These are phyloP conservation scores for Microsporum audouinii DNA, from an alignment of 2,329 filamentous ascomycete species.

Conservation along the genomic window DNA sequence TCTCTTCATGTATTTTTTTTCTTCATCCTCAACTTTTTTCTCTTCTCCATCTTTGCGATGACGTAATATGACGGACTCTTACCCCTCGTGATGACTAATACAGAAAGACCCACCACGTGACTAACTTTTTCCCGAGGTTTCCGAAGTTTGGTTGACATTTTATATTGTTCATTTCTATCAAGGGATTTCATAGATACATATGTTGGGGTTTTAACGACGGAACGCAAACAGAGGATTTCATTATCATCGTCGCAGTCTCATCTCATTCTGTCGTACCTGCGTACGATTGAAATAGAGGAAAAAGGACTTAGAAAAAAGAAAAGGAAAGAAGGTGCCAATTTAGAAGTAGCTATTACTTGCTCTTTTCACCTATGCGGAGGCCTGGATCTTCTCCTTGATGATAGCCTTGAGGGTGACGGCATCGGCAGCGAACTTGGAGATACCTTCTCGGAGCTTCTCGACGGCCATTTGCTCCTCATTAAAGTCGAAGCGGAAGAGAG, in stretches of 20 bases:
- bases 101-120: neutral
- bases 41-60: neutral
- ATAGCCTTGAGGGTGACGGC: conserved; percentile 88
- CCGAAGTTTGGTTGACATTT: neutral
- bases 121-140: neutral
- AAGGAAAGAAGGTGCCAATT: neutral
- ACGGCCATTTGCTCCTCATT: conserved; percentile 99
- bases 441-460: conserved; percentile 98
- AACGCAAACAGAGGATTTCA: neutral
- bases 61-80: neutral
- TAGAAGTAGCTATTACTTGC: neutral
- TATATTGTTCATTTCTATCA: neutral
- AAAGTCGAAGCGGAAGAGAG: conserved; percentile 94
- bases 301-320: neutral
- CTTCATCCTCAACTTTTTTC: neutral
- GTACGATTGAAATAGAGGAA: neutral
- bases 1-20: neutral
- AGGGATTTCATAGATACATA: neutral
- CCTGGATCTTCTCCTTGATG: conserved; percentile 71
- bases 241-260: neutral
- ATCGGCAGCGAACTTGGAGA: conserved; percentile 98
- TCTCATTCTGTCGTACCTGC: neutral
- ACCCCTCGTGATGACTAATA: conserved; percentile 1
- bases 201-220: neutral
- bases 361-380: conserved; percentile 8